Conservation (phyloP, 169 alveolate species). For the Perkinsus olseni region DNA sequence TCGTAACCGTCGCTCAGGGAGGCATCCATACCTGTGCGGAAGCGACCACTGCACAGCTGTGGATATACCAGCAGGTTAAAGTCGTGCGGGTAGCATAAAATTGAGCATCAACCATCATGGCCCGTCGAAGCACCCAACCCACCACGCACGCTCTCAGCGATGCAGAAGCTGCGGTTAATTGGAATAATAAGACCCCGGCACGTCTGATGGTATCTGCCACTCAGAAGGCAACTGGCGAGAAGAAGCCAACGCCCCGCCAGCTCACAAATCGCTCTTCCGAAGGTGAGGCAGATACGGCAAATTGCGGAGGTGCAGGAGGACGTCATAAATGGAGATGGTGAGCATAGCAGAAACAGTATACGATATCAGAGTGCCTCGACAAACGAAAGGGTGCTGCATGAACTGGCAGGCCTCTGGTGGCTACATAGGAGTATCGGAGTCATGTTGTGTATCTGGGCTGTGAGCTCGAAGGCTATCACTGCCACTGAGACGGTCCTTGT, state of each 20-base stretch:
- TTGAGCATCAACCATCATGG: too few relatives aligned
- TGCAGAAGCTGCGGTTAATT: too few relatives aligned
- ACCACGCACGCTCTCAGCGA: too few relatives aligned
- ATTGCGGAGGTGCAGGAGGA: conserved; percentile 49
- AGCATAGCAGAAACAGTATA: conserved; percentile 45
- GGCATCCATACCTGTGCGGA: conserved; percentile 28
- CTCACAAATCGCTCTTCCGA: conserved; percentile 12
- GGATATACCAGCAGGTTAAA: too few relatives aligned
- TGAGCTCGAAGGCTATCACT: conserved; percentile 61
- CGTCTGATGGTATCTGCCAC: conserved; percentile 39
- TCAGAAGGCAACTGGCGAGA: conserved; percentile 35
- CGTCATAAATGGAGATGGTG: conserved; percentile 50
- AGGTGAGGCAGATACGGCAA: conserved; percentile 57
- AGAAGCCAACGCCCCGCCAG: conserved; percentile 8
- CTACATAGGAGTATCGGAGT: conserved; percentile 41
- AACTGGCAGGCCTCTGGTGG: not conserved
- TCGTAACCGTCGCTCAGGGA: conserved; percentile 31
- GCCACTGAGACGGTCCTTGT: conserved; percentile 62
- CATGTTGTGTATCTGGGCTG: conserved; percentile 52
- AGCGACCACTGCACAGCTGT: too few relatives aligned
- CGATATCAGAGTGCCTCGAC: conserved; percentile 43
- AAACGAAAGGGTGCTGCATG: too few relatives aligned
- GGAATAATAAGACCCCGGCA: conserved; percentile 17
- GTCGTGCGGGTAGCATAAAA: too few relatives aligned
- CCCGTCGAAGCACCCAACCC: too few relatives aligned